Evolutionary conservation across 179 eudicot species (phyloP).

Genomic region (Carnegiea gigantea): DNA sequence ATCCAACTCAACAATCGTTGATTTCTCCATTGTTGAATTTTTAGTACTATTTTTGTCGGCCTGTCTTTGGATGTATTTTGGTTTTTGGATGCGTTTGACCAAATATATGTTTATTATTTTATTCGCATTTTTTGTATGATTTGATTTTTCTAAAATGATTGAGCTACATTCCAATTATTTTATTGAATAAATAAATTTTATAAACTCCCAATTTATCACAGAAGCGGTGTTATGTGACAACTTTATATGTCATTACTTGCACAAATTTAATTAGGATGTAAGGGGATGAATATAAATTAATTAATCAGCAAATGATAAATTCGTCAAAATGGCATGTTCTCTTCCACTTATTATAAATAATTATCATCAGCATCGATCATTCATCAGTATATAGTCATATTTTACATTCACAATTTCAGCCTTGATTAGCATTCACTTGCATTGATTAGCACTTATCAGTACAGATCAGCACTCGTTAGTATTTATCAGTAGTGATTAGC

Average conservation of each 20-base stretch:
- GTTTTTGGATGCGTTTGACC: background rate
- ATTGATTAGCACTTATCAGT: too few relatives aligned
- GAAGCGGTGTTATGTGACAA: background rate
- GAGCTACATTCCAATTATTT: background rate
- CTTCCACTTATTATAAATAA: too few relatives aligned
- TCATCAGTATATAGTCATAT: too few relatives aligned
- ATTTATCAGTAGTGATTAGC: too few relatives aligned
- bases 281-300: background rate
- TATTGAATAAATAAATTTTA: background rate
- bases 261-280: background rate
- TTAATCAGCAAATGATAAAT: background rate
- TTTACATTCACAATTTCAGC: too few relatives aligned
- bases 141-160: too few relatives aligned
- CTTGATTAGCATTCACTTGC: too few relatives aligned
- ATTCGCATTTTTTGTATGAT: background rate
- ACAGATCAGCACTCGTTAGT: too few relatives aligned
- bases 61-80: too few relatives aligned
- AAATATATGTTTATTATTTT: background rate
- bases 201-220: background rate
- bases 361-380: too few relatives aligned
- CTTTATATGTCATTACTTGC: background rate
- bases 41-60: background rate
- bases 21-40: background rate
- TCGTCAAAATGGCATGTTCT: too few relatives aligned
- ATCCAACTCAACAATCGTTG: background rate